phyloP scores from a whole-genome alignment of 768 basidiomycete species.

The Russula olivacea region DNA sequence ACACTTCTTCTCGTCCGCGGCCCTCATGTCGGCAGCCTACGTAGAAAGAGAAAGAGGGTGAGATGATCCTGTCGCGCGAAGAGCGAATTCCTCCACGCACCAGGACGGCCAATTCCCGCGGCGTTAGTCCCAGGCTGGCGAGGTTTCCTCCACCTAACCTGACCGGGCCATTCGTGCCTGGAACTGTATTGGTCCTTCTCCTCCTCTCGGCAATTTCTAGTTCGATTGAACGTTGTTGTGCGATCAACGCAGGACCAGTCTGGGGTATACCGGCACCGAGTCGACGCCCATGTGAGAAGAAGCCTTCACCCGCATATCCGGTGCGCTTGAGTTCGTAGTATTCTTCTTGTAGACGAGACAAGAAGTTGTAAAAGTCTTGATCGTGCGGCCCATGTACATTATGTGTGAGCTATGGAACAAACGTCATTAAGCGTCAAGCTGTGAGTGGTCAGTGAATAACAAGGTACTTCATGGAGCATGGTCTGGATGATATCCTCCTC shows the following conservation, averaged over 20 bases:
- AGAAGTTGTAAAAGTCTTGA: slow-evolving; percentile 70
- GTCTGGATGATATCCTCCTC: slow-evolving; percentile 72
- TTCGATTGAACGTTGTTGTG: slow-evolving; percentile 49
- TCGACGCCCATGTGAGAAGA: slow-evolving; percentile 66
- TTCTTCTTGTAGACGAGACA: slow-evolving; percentile 74
- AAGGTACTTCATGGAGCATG: slow-evolving; percentile 80
- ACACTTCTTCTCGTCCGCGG: slow-evolving; percentile 69
- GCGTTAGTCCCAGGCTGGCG: slow-evolving; percentile 42
- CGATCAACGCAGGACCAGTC: slow-evolving; percentile 59
- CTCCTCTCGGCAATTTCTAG: slow-evolving; percentile 79
- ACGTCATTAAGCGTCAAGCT: not conserved
- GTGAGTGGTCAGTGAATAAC: not conserved
- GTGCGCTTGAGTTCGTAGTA: slow-evolving; percentile 70
- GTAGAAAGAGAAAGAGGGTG: not conserved
- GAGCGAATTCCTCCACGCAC: slow-evolving; percentile 35
- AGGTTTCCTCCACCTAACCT: slow-evolving; percentile 52
- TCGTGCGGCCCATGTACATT: slow-evolving; percentile 89
- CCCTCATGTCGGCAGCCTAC: slow-evolving; percentile 83
- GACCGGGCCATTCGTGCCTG: slow-evolving; percentile 45
- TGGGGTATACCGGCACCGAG: slow-evolving; percentile 66
- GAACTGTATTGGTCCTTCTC: slow-evolving; percentile 37
- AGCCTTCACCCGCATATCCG: slow-evolving; percentile 90
- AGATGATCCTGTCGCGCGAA: not conserved
- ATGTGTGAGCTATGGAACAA: slow-evolving; percentile 62
- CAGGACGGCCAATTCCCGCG: slow-evolving; percentile 68